phyloP scores from a whole-genome alignment of 2,329 filamentous ascomycete genomes.

The Colletotrichum filicis region DNA sequence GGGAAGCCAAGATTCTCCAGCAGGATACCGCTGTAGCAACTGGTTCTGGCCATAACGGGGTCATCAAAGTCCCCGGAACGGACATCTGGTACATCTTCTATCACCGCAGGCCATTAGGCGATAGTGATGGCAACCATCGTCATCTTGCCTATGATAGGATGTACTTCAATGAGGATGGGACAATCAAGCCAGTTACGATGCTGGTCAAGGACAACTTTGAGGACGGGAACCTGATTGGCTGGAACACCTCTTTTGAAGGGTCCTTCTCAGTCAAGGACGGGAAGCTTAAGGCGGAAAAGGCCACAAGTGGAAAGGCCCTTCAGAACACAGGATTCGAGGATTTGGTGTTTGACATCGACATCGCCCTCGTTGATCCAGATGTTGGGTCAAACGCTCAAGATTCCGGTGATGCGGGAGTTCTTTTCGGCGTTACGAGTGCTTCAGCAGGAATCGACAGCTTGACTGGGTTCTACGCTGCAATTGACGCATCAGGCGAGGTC shows the following conservation, averaged over 20 bases:
- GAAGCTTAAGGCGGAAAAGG: too few relatives aligned
- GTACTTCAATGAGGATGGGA: conserved; percentile 55
- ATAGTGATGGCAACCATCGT: conserved; percentile 44
- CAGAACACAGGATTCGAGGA: conserved; percentile 51
- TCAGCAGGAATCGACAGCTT: not conserved
- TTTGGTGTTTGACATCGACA: conserved; percentile 44
- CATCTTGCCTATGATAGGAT: conserved; percentile 60
- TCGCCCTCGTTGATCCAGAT: conserved; percentile 33
- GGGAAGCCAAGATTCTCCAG: too few relatives aligned
- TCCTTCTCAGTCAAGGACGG: too few relatives aligned
- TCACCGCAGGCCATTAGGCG: too few relatives aligned
- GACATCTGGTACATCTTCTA: too few relatives aligned
- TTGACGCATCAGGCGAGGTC: not conserved
- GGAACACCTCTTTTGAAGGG: too few relatives aligned
- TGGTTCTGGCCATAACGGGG: too few relatives aligned
- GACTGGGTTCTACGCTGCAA: not conserved
- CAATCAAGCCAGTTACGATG: conserved; percentile 56
- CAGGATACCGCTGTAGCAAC: too few relatives aligned
- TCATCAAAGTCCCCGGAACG: too few relatives aligned
- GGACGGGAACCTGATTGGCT: too few relatives aligned
- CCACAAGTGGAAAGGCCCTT: conserved; percentile 14
- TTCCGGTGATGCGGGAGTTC: conserved; percentile 44
- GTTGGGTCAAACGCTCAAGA: conserved; percentile 3
- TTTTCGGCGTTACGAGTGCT: conserved; percentile 46
- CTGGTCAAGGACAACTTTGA: conserved; percentile 51